Conservation (phyloP, 2,329 filamentous ascomycete species). For the Sporothrix curviconia region DNA sequence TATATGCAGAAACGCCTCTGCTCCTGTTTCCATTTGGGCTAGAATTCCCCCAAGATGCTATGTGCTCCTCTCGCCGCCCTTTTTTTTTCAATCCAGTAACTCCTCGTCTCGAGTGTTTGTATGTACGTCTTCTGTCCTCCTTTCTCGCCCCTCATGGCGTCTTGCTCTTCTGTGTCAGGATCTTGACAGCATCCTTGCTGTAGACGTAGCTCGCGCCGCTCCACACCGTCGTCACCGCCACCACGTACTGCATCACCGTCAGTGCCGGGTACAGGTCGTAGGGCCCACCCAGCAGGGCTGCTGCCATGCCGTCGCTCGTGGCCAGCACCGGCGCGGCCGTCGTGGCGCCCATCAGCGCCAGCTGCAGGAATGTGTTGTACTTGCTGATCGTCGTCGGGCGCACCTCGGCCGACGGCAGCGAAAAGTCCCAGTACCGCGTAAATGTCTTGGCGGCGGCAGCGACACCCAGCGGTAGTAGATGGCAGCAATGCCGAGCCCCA, state of each 20-base stretch:
- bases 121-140: background rate
- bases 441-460: conserved; percentile 87
- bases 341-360: conserved; percentile 77
- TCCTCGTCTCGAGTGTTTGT: background rate
- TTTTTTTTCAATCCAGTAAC: background rate
- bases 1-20: background rate
- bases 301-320: background rate
- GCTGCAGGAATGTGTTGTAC: conserved; percentile 88
- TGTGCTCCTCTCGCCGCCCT: background rate
- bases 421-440: conserved; percentile 93
- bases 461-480: conserved; percentile 96
- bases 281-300: conserved; percentile 24
- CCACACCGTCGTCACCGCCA: conserved; percentile 86
- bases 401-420: conserved; percentile 78
- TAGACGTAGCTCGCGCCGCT: conserved; percentile 89
- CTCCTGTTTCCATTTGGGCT: background rate
- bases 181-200: conserved; percentile 86
- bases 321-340: conserved; percentile 69
- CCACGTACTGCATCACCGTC: conserved; percentile 61
- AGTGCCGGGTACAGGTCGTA: conserved; percentile 49
- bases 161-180: conserved; percentile 44
- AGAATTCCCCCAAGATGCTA: background rate
- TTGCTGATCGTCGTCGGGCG: conserved; percentile 79
- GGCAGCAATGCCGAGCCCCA: conserved; percentile 73
- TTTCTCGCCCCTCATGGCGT: background rate